Conservation (phyloP, 2,329 filamentous ascomycete species). For the Aspergillus quadrilineatus region DNA sequence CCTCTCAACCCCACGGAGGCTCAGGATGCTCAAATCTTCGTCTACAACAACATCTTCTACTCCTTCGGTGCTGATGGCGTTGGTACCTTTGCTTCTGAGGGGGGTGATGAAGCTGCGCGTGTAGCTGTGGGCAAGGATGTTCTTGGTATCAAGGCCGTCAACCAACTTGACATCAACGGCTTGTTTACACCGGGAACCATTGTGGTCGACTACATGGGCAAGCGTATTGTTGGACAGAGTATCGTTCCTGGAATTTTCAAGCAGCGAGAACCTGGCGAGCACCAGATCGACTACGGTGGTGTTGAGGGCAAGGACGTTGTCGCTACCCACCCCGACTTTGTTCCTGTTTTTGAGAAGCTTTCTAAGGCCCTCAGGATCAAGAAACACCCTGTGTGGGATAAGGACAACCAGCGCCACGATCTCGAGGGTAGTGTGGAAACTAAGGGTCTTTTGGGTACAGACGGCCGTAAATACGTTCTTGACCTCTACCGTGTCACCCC, state of each 20-base stretch:
- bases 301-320: slow-evolving; percentile 97
- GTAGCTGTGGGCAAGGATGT: slow-evolving; percentile 97
- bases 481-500: slow-evolving; percentile 94
- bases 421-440: slow-evolving; percentile 96
- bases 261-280: slow-evolving; percentile 93
- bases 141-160: slow-evolving; percentile 87
- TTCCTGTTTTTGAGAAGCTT: slow-evolving; percentile 79
- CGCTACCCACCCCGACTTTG: slow-evolving; percentile 84
- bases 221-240: slow-evolving; percentile 94
- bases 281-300: slow-evolving; percentile 97
- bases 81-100: slow-evolving; percentile 93
- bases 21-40: slow-evolving; percentile 93
- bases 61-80: slow-evolving; percentile 97
- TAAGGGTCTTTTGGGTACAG: slow-evolving; percentile 94
- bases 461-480: slow-evolving; percentile 95
- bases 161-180: slow-evolving; percentile 92
- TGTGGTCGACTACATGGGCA: slow-evolving; percentile 94
- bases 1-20: slow-evolving; percentile 93
- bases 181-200: slow-evolving; percentile 95
- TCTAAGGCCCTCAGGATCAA: slow-evolving; percentile 90
- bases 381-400: slow-evolving; percentile 96
- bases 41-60: slow-evolving; percentile 99
- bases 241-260: slow-evolving; percentile 99
- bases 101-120: slow-evolving; percentile 91
- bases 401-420: slow-evolving; percentile 85